Conservation (phyloP, 106 monocot species). For the Acorus calamus region DNA sequence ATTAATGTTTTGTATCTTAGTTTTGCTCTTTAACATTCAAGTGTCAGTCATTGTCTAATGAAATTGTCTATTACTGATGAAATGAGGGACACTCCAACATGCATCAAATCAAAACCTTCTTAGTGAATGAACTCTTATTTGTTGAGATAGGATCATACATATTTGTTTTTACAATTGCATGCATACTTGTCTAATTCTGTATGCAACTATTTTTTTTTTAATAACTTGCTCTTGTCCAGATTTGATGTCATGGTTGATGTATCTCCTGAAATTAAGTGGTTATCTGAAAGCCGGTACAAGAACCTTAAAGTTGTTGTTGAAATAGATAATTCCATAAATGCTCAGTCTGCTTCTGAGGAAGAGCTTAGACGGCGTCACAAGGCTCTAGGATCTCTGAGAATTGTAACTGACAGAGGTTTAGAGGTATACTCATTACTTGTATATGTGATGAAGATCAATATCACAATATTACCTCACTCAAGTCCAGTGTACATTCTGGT, state of each 20-base stretch:
- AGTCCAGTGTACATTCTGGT: no score
- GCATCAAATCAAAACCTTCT: no score
- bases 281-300: slow-evolving; percentile 57
- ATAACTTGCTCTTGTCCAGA: slow-evolving; percentile 24
- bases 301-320: slow-evolving; percentile 77
- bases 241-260: slow-evolving; percentile 79
- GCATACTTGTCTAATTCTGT: no score
- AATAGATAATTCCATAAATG: slow-evolving; percentile 70
- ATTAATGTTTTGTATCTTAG: not conserved
- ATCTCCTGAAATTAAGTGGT: slow-evolving; percentile 77
- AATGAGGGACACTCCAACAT: no score
- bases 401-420: slow-evolving; percentile 87
- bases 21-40: not conserved
- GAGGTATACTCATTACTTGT: slow-evolving; percentile 29
- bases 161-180: no score
- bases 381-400: slow-evolving; percentile 59
- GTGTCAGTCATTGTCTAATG: no score
- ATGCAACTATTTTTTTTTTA: no score
- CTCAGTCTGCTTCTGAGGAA: slow-evolving; percentile 62
- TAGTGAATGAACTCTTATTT: no score
- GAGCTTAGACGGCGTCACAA: slow-evolving; percentile 78
- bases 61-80: no score
- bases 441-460: not conserved
- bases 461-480: no score
- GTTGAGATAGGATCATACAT: no score